Evolutionary conservation across 805 yeast species (phyloP), one percentile per base, ranked within the genome.

Genomic region (Saccharomycopsis vini): DNA sequence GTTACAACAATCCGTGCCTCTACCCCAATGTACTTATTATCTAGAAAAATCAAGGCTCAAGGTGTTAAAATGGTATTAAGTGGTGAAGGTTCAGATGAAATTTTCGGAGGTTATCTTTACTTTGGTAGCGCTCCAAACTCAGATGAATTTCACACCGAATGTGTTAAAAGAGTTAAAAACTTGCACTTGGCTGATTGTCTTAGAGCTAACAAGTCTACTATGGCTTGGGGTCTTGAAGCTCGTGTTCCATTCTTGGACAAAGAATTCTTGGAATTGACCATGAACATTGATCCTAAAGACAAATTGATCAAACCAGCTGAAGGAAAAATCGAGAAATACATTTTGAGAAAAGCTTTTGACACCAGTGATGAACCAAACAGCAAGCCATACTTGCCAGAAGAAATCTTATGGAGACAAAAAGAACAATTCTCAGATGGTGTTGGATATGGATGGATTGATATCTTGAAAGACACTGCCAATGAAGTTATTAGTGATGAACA

Each of bases 181-280:
- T 75, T 92, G 68, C 96, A 92, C 67, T 79, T 79, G 56, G 87
- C 97, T 50, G 99, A 92, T 71, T 90, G 97, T 72, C 71, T 92
- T 63, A 82, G 99, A 68, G 99, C 99, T 53, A 92, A 92, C 84
- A 92, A 92, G 71, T 89, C 97, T 28, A 92, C 99, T 47, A 86
- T 92, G 96, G 97, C 99, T 36, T 92, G 99, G 99, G 99, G 99
- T 66, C 76, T 92, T 52, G 99, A 92, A 71, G 98, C 98, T 50
- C 84, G 99, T 70, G 98, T 92, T 55, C 99, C 99, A 55, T 92
- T 92, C 84, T 76, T 92, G 69, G 99, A 92, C 69, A 85, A 80
- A 70, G 74, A 80, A 62, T 92, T 92, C 76, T 71, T 92, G 65
- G 86, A 90, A 58, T 77, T 85, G 36, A 79, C 94, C 65, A 82